Percentiles rank a stretch among this genome's conserved stretches.
Evolutionary conservation across 2,329 filamentous ascomycete species (phyloP).

Genomic region (Fusarium nodosum): DNA sequence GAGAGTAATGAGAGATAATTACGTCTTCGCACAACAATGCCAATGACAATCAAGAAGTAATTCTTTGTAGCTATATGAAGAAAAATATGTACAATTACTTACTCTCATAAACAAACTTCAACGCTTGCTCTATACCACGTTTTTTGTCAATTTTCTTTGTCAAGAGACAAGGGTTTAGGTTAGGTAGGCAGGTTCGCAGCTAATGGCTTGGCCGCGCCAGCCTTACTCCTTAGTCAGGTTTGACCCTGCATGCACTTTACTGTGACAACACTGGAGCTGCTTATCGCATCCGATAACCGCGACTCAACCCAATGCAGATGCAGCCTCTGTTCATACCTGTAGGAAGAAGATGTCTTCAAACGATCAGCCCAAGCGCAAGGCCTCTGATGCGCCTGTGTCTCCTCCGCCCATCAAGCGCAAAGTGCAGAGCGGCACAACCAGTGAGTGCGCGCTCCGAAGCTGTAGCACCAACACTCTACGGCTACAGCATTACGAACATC

Average conservation of each 20-base stretch:
- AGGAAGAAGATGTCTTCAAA: constrained; percentile 48
- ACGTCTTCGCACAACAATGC: fast-evolving
- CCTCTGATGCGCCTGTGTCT: constrained; percentile 61
- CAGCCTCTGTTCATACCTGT: constrained; percentile 8
- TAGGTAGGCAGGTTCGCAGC: not conserved
- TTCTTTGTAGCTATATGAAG: not conserved
- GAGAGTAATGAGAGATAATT: too few species aligned
- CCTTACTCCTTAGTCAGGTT: constrained; percentile 15
- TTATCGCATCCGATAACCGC: constrained; percentile 8
- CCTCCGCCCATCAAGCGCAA: constrained; percentile 68
- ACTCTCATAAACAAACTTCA: not conserved
- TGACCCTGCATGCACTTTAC: constrained; percentile 16
- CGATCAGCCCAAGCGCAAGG: constrained; percentile 54
- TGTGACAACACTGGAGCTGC: constrained; percentile 18
- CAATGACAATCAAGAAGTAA: not conserved
- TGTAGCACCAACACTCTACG: not conserved
- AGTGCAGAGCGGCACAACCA: constrained; percentile 65
- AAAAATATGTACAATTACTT: not conserved
- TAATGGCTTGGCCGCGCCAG: not conserved
- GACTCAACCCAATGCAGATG: constrained; percentile 40
- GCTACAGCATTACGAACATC: not conserved
- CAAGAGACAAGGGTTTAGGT: constrained; percentile 8
- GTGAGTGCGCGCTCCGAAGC: constrained; percentile 52
- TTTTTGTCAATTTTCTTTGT: not conserved
- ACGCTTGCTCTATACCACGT: not conserved